A percentile compares a stretch with the other conserved stretches of the same genome.
These are phyloP conservation scores for Cryptosporidium ryanae DNA, from an alignment of 169 alveolate genomes.

Conservation along the genomic window DNA sequence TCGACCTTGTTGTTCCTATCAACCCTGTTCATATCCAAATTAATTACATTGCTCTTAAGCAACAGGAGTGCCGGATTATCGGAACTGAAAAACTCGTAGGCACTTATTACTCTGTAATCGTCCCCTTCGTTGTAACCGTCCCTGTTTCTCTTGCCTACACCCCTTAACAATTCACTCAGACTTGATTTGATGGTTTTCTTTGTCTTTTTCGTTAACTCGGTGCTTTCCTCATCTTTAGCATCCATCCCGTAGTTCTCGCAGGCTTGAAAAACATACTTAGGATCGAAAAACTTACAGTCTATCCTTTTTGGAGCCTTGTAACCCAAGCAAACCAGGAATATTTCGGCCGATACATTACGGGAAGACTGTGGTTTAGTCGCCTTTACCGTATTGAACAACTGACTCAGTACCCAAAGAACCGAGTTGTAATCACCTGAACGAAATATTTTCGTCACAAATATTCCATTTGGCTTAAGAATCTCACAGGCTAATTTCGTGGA, in stretches of 20 bases:
- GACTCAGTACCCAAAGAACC: slow-evolving; percentile 94
- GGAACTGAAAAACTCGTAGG: slow-evolving; percentile 80
- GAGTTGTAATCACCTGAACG: slow-evolving; percentile 97
- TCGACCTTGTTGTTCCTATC: slow-evolving; percentile 72
- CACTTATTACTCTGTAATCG: slow-evolving; percentile 82
- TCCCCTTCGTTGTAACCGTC: slow-evolving; percentile 89
- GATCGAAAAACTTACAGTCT: slow-evolving; percentile 96
- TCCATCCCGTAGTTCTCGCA: background rate
- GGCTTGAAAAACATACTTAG: slow-evolving; percentile 89
- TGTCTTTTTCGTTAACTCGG: slow-evolving; percentile 51
- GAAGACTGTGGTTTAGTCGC: slow-evolving; percentile 98
- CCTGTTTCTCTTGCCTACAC: slow-evolving; percentile 83
- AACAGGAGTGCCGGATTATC: slow-evolving; percentile 83
- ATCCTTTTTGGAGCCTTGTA: slow-evolving; percentile 92
- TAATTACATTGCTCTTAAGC: slow-evolving; percentile 79
- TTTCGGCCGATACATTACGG: slow-evolving; percentile 98
- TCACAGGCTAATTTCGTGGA: slow-evolving; percentile 94
- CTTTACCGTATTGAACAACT: slow-evolving; percentile 95
- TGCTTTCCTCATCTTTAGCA: slow-evolving; percentile 73
- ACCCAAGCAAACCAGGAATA: slow-evolving; percentile 95
- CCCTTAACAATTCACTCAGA: slow-evolving; percentile 82
- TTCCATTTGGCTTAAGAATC: slow-evolving; percentile 86
- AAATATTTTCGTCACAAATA: slow-evolving; percentile 91
- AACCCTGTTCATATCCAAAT: slow-evolving; percentile 71
- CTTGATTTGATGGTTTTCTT: slow-evolving; percentile 77